These are phyloP conservation scores for Ashbya aceris DNA, from an alignment of 1,139 yeast genomes.

Conservation along the genomic window DNA sequence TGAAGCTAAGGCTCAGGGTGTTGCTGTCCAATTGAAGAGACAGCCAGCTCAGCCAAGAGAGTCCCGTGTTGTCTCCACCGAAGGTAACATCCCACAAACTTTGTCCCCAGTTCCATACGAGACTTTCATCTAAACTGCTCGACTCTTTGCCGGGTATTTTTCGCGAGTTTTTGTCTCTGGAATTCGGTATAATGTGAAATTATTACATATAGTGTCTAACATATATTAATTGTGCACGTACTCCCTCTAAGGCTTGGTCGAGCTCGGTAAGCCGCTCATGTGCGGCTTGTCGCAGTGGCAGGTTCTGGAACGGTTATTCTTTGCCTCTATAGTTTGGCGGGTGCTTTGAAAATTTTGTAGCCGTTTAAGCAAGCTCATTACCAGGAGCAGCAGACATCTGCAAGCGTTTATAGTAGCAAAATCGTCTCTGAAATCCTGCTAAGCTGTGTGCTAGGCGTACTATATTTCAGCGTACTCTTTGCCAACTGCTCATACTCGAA, in stretches of 20 bases:
- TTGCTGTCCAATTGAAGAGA: slow-evolving; percentile 88
- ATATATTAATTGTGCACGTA: slow-evolving; percentile 19
- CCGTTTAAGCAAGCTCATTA: too few species aligned
- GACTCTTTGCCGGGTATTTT: slow-evolving; percentile 10
- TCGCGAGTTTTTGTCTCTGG: slow-evolving; percentile 13
- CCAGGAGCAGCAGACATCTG: too few species aligned
- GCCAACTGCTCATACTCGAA: too few species aligned
- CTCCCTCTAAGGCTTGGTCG: slow-evolving; percentile 5
- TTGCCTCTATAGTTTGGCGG: too few species aligned
- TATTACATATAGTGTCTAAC: slow-evolving; percentile 18
- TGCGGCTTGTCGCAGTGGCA: too few species aligned
- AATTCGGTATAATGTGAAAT: slow-evolving; percentile 12
- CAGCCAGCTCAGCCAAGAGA: slow-evolving; percentile 98
- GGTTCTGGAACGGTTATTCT: too few species aligned
- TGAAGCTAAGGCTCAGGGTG: slow-evolving; percentile 95
- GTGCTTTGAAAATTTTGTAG: too few species aligned
- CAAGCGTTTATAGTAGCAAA: too few species aligned
- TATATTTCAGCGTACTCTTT: too few species aligned
- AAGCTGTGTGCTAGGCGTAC: too few species aligned
- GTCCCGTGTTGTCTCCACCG: slow-evolving; percentile 70
- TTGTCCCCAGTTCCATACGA: slow-evolving; percentile 99
- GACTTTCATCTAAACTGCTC: slow-evolving; percentile 77
- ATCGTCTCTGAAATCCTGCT: too few species aligned
- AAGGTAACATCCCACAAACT: slow-evolving; percentile 84
- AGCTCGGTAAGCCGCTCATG: too few species aligned